Evolutionary conservation across 75 land plant genomes (phyloP).

Genomic region (Ceratopteris richardii): DNA sequence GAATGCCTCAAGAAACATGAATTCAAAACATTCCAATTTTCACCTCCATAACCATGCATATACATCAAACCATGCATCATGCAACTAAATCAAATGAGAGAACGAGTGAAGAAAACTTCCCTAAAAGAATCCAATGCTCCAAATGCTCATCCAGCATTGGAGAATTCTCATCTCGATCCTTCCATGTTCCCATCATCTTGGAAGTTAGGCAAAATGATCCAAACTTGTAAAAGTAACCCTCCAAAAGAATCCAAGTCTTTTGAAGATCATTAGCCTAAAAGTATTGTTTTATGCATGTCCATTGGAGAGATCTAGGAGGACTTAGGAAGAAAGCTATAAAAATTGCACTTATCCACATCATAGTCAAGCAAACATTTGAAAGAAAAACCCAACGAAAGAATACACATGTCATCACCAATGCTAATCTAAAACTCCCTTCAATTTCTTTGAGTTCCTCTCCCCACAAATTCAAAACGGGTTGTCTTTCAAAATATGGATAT

Average conservation of each 20-base stretch:
- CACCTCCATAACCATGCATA: too few relatives aligned
- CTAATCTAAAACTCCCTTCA: conserved; percentile 31
- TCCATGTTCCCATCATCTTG: too few relatives aligned
- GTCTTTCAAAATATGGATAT: neutral
- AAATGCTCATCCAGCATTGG: too few relatives aligned
- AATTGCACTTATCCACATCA: conserved; percentile 19
- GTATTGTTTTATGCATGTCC: conserved; percentile 5
- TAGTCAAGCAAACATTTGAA: conserved; percentile 9
- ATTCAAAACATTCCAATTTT: too few relatives aligned
- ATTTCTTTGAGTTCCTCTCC: conserved; percentile 17
- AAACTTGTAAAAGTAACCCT: conserved; percentile 21
- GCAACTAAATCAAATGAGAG: too few relatives aligned
- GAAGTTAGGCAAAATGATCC: too few relatives aligned
- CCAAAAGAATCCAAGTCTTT: conserved; percentile 19
- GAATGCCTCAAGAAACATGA: too few relatives aligned
- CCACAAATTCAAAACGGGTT: neutral
- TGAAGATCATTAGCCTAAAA: conserved; percentile 13
- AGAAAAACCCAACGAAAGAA: conserved; percentile 29
- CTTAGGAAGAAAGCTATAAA: conserved; percentile 16
- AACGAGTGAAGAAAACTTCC: too few relatives aligned
- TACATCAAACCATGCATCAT: too few relatives aligned
- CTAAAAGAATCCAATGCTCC: too few relatives aligned
- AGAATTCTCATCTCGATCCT: too few relatives aligned
- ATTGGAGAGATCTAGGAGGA: conserved; percentile 16
- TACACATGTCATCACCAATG: conserved; percentile 27